Percentiles rank a stretch among this genome's conserved stretches.
Conservation (phyloP, 768 basidiomycete species). For the Lentinula lateritia region DNA sequence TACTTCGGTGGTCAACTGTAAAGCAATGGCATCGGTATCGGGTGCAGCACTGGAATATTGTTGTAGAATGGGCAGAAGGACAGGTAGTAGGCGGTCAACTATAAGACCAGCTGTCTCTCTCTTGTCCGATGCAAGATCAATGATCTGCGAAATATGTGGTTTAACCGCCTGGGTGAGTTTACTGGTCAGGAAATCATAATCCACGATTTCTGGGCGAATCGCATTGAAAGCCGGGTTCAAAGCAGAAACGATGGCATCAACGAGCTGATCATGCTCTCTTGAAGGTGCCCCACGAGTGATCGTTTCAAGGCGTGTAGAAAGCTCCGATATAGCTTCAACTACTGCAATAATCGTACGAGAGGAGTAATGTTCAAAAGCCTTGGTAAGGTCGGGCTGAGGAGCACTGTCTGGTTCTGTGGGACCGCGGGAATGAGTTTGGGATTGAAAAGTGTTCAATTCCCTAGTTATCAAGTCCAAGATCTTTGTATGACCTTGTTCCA, state of each 20-base stretch:
- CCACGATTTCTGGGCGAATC: slow-evolving; percentile 60
- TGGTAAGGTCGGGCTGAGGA: slow-evolving; percentile 27
- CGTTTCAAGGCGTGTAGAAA: slow-evolving; percentile 52
- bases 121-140: slow-evolving; percentile 85
- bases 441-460: slow-evolving; percentile 45
- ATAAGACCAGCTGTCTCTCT: slow-evolving; percentile 82
- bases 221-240: slow-evolving; percentile 58
- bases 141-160: slow-evolving; percentile 83
- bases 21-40: slow-evolving; percentile 52
- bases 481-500: slow-evolving; percentile 65
- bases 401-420: slow-evolving; percentile 12
- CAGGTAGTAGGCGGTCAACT: slow-evolving; percentile 63
- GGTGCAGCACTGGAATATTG: slow-evolving; percentile 23
- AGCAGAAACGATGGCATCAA: slow-evolving; percentile 53
- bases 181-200: slow-evolving; percentile 72
- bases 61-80: slow-evolving; percentile 43
- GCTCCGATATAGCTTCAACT: slow-evolving; percentile 51
- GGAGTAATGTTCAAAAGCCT: slow-evolving; percentile 54
- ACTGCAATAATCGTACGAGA: slow-evolving; percentile 54
- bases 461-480: slow-evolving; percentile 50
- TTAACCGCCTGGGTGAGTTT: slow-evolving; percentile 82
- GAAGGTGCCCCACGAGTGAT: slow-evolving; percentile 40
- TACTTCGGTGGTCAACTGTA: slow-evolving; percentile 63
- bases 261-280: slow-evolving; percentile 53
- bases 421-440: slow-evolving; percentile 14